Evolutionary conservation across 805 yeast species (phyloP).

Genomic region (Naumovozyma dairenensis): DNA sequence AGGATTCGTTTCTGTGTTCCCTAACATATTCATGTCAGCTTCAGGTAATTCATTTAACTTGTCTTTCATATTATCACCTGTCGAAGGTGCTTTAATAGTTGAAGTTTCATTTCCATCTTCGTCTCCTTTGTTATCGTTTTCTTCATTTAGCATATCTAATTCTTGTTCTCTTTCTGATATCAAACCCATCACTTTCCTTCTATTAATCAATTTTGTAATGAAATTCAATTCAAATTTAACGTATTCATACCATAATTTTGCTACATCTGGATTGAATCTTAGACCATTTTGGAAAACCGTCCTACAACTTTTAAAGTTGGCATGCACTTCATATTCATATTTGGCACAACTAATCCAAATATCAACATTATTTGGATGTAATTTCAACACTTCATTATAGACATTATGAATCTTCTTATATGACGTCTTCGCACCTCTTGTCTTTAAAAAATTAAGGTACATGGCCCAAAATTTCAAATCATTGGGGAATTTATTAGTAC

Average conservation of each 20-base stretch:
- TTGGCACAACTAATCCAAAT: constrained; percentile 95
- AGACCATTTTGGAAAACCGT: constrained; percentile 75
- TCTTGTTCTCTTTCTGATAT: constrained; percentile 65
- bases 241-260: constrained; percentile 73
- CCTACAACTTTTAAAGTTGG: constrained; percentile 83
- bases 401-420: constrained; percentile 65
- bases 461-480: constrained; percentile 70
- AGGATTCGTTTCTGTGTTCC: constrained; percentile 75
- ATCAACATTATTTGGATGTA: constrained; percentile 84
- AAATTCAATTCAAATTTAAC: constrained; percentile 82
- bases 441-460: constrained; percentile 60
- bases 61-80: constrained; percentile 47
- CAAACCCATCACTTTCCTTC: constrained; percentile 75
- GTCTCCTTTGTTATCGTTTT: constrained; percentile 23
- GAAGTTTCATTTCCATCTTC: constrained; percentile 25
- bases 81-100: constrained; percentile 37
- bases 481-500: constrained; percentile 67
- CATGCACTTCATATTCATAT: constrained; percentile 82
- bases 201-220: constrained; percentile 68
- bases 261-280: constrained; percentile 68
- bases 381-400: constrained; percentile 65
- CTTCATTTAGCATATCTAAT: constrained; percentile 33
- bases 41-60: constrained; percentile 72
- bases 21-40: constrained; percentile 75
- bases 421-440: constrained; percentile 42